These are phyloP conservation scores for Pholiota molesta DNA, from an alignment of 768 basidiomycete species.

Conservation along the genomic window DNA sequence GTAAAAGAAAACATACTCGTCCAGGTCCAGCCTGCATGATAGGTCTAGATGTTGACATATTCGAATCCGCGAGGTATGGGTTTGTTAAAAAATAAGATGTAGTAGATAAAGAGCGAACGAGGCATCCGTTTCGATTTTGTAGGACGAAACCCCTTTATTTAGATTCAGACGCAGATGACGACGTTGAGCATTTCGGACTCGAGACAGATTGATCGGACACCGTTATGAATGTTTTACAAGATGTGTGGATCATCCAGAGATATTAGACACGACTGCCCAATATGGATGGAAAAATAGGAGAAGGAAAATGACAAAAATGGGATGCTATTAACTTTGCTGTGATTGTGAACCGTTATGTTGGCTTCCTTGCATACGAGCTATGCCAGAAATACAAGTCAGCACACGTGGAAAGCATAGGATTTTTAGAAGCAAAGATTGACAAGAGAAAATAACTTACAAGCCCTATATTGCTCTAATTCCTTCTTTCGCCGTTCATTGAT, in stretches of 20 bases:
- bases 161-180: constrained; percentile 10
- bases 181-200: not conserved
- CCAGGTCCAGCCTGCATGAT: constrained; percentile 13
- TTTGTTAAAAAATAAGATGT: not conserved
- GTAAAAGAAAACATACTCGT: constrained; percentile 17
- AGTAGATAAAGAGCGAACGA: constrained; percentile 2
- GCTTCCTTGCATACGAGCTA: not conserved
- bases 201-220: not conserved
- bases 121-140: not conserved
- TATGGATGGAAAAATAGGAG: not conserved
- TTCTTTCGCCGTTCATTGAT: constrained; percentile 35
- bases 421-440: not conserved
- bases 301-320: not conserved
- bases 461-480: constrained; percentile 34
- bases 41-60: constrained; percentile 8
- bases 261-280: not conserved
- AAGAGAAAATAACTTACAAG: constrained; percentile 25
- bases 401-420: not conserved
- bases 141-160: constrained; percentile 11
- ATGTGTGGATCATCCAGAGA: not conserved
- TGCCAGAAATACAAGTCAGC: not conserved
- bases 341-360: not conserved
- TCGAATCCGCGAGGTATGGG: not conserved
- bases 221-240: not conserved
- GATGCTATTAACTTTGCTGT: not conserved